These are phyloP conservation scores for Hymenoscyphus occultus DNA, from an alignment of 2,329 filamentous ascomycete species.

Conservation along the genomic window DNA sequence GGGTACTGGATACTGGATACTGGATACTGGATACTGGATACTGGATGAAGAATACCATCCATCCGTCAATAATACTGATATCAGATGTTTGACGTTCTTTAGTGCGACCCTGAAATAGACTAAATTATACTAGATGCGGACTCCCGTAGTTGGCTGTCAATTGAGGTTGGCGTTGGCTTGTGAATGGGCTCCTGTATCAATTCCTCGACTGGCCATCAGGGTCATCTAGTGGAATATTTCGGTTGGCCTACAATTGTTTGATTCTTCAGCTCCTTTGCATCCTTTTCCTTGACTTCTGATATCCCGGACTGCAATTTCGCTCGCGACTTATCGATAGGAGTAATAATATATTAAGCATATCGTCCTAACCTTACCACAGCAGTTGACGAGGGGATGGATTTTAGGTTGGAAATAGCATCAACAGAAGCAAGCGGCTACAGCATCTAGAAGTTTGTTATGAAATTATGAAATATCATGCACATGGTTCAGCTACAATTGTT, in stretches of 20 bases:
- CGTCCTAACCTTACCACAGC: neutral
- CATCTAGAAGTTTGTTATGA: neutral
- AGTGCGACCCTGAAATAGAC: neutral
- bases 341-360: neutral
- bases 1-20: neutral
- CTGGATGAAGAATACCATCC: neutral
- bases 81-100: neutral
- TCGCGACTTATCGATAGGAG: neutral
- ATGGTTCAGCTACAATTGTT: neutral
- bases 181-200: neutral
- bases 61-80: neutral
- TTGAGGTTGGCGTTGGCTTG: neutral
- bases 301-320: neutral
- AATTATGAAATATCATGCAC: neutral
- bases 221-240: neutral
- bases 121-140: neutral
- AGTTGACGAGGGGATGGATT: neutral
- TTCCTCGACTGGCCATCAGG: neutral
- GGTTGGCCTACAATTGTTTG: neutral
- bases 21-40: too few relatives aligned
- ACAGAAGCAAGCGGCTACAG: conserved; percentile 1
- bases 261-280: neutral
- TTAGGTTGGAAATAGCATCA: neutral
- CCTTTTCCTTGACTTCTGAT: neutral
- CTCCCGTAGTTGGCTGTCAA: neutral